These are phyloP conservation scores for Colletotrichum sp. DNA, from an alignment of 2,329 filamentous ascomycete genomes.

Conservation along the genomic window DNA sequence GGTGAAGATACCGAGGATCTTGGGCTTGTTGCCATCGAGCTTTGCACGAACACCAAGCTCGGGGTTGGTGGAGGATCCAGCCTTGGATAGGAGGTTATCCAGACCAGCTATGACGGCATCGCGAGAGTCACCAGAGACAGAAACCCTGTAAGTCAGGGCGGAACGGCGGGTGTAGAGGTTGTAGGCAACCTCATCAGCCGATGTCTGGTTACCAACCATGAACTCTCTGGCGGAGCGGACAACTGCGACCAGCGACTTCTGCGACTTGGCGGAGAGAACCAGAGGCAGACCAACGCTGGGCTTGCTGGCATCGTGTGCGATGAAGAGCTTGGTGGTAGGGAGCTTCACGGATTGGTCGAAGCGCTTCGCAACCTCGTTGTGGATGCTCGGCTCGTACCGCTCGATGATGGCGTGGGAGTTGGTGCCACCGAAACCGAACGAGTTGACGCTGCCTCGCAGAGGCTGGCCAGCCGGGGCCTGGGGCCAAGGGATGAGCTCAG, in stretches of 20 bases:
- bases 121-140: not conserved
- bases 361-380: conserved; percentile 8
- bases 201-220: not conserved
- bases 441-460: conserved; percentile 27
- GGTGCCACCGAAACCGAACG: conserved; percentile 26
- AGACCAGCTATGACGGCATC: not conserved
- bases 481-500: conserved; percentile 30
- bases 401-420: conserved; percentile 27
- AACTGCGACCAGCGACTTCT: conserved; percentile 15
- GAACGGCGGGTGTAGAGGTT: conserved; percentile 9
- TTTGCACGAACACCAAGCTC: conserved; percentile 17
- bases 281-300: not conserved
- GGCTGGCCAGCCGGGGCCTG: conserved; percentile 11
- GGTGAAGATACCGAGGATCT: conserved; percentile 34
- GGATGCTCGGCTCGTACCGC: conserved; percentile 11
- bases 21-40: conserved; percentile 8
- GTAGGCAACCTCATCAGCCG: conserved; percentile 10
- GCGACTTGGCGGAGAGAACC: conserved; percentile 17
- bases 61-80: not conserved
- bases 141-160: conserved; percentile 8
- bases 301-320: not conserved
- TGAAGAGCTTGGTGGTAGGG: not conserved
- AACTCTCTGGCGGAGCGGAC: conserved; percentile 3
- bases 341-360: not conserved
- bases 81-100: conserved; percentile 9